Evolutionary conservation across 305 asterid species (phyloP), one percentile per base, ranked within the genome.

Genomic region (Solanum hybrid): DNA sequence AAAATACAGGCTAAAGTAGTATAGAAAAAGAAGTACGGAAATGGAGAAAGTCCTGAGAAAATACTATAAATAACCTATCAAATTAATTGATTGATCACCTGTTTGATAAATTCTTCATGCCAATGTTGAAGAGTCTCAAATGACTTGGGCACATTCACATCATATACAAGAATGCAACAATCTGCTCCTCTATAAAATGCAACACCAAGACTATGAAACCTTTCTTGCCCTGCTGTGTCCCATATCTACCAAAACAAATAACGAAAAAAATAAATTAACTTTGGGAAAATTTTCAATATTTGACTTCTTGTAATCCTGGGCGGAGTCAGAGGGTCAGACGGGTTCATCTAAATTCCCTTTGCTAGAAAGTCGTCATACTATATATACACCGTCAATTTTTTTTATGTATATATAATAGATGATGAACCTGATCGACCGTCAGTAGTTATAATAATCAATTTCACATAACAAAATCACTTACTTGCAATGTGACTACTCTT

Each of bases 201-300:
- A 36, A 93, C 95, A 4, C 98, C 95, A 3, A 95, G 92, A 90
- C 97, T 95, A 69, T 93, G 95, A 89, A 95, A 95, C 87, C 96
- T 91, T 75, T 95, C 98, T 88, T 95, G 97, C 85, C 98, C 97
- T 1, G 97, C 98, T 26, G 98, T 95, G 64, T 95, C 97, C 98
- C 98, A 95, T 89, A 95, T 93, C 97, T 95, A 87, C 22, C 71
- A 78, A 71, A n/a, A 2, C 38, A 34, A 14, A 15, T 29, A 27
- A 7, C 4, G 0, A 69, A 26, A 71, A 71, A 11, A 4, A 7
- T 0, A 4, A 4, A 0, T 1, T 3, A 73, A 29, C 79, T 73
- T 73, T 4, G 79, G 35, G 22, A 73, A 73, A 73, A 73, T 29
- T 1, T 73, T 72, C 22, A 27, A 27, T 29, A 40, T 36, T 64